phyloP scores from a whole-genome alignment of 768 basidiomycete species.

The Tylopilus plumbeoviolaceoides region DNA sequence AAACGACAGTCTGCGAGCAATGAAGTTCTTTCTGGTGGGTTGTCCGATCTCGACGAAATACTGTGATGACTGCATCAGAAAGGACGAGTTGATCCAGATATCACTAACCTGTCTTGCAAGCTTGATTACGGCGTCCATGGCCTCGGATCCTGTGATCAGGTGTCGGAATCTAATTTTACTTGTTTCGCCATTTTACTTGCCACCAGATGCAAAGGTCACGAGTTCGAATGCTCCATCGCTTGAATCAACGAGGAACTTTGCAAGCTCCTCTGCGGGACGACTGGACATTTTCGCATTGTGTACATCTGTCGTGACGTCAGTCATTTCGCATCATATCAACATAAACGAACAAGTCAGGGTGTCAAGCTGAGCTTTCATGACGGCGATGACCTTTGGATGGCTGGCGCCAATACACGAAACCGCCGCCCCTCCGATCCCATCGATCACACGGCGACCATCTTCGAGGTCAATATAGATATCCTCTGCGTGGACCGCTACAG shows the following conservation, averaged over 20 bases:
- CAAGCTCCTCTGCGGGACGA: conserved; percentile 76
- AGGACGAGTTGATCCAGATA: not conserved
- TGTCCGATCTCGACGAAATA: conserved; percentile 72
- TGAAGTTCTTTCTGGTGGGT: conserved; percentile 68
- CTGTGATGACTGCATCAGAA: conserved; percentile 32
- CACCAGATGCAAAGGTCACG: conserved; percentile 66
- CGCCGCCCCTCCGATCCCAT: conserved; percentile 83
- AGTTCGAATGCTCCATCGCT: conserved; percentile 73
- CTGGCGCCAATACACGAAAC: conserved; percentile 75
- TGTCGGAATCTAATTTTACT: not conserved
- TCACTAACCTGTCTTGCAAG: conserved; percentile 64
- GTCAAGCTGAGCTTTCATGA: conserved; percentile 77
- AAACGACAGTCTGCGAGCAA: conserved; percentile 73
- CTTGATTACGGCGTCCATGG: conserved; percentile 86
- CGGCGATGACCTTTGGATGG: conserved; percentile 67
- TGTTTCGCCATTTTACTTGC: conserved; percentile 25
- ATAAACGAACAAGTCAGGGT: conserved; percentile 62
- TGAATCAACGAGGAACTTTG: conserved; percentile 56
- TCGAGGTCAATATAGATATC: conserved; percentile 72
- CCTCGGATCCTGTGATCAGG: conserved; percentile 66
- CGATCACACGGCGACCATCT: conserved; percentile 65
- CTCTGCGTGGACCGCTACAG: conserved; percentile 59
- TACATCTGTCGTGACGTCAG: conserved; percentile 49
- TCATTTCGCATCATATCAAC: not conserved
- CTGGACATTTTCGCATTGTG: conserved; percentile 85